Evolutionary conservation across 257 asterid genomes (phyloP).

Genomic region (Rubia yunnanensis): DNA sequence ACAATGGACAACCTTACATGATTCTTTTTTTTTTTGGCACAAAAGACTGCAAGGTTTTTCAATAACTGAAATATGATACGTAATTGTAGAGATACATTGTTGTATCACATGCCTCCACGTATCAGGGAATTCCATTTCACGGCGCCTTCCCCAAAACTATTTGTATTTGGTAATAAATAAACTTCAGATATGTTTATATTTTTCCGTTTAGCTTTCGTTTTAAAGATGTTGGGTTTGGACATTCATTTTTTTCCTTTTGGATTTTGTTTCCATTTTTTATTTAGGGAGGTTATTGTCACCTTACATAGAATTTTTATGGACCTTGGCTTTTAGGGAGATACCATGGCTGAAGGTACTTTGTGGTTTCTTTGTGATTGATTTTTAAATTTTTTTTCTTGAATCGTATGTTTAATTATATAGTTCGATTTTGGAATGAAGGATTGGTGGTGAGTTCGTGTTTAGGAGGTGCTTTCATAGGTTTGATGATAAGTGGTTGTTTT

Average conservation of each 20-base stretch:
- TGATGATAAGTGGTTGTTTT: conserved; percentile 74
- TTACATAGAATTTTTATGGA: conserved; percentile 84
- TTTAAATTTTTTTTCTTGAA: conserved; percentile 1
- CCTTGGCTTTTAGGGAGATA: conserved; percentile 74
- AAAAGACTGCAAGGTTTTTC: too few relatives aligned
- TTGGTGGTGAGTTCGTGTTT: conserved; percentile 4
- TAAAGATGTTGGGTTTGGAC: background rate
- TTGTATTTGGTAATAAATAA: too few relatives aligned
- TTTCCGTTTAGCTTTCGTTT: conserved; percentile 4
- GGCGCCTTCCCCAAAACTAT: too few relatives aligned
- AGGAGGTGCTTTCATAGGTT: conserved; percentile 3
- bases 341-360: conserved; percentile 79
- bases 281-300: conserved; percentile 87
- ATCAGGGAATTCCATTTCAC: too few relatives aligned
- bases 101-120: too few relatives aligned
- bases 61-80: too few relatives aligned
- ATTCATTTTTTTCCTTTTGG: conserved; percentile 11
- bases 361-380: conserved; percentile 8
- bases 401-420: conserved; percentile 15
- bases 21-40: too few relatives aligned
- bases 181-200: conserved; percentile 31
- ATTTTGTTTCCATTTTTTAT: background rate
- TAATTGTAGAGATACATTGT: too few relatives aligned
- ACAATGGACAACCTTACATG: too few relatives aligned
- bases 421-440: background rate